Base-by-base conservation (phyloP, 495 filamentous ascomycete species). In the Oidiodendron maius region DNA sequence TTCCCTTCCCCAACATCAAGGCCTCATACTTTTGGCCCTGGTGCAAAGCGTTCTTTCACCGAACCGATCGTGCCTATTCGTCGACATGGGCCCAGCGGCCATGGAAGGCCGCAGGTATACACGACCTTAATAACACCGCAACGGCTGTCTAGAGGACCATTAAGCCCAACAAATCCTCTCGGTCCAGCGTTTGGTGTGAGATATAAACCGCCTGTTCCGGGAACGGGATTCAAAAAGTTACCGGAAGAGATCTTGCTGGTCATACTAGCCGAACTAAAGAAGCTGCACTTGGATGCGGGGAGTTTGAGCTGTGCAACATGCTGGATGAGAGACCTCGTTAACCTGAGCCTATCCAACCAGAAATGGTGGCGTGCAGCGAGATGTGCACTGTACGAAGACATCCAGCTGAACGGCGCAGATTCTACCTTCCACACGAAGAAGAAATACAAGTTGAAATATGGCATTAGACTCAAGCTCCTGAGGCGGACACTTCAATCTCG, bases 401-500 rank as follows among this genome's bases (percentile, higher is more conserved):
- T 93, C 35, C 56, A 55, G 22, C 74, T 95, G 17, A 67, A 84
- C 18, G 84, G 82, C 26, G 74, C 74, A 37, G 87, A 91, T 53
- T 83, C 83, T 3, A 69, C 68, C 2, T 61, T 65, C 3, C 76
- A 80, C 39, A 74, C 78, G 59, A 83, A 82, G 65, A 77, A 78
- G 62, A 82, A 81, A 57, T 81, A 81, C 30, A 83, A 83, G 58
- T 58, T 83, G 36, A 83, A 77, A 41, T 69, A 80, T 37, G 81
- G 82, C 28, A 78, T 81, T 47, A 81, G 89, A 36, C 58, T 94
- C 50, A 82, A 83, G 57, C 67, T 91, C 42, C 70, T 96, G 13
- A 75, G 86, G 44, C 78, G 89, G 41, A 94, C 89, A 24, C 64
- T 96, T 40, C 75, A 82, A 40, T 74, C 80, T 55, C 80, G 84